Evolutionary conservation across 805 yeast species (phyloP).

Genomic region (Candida quercuum): DNA sequence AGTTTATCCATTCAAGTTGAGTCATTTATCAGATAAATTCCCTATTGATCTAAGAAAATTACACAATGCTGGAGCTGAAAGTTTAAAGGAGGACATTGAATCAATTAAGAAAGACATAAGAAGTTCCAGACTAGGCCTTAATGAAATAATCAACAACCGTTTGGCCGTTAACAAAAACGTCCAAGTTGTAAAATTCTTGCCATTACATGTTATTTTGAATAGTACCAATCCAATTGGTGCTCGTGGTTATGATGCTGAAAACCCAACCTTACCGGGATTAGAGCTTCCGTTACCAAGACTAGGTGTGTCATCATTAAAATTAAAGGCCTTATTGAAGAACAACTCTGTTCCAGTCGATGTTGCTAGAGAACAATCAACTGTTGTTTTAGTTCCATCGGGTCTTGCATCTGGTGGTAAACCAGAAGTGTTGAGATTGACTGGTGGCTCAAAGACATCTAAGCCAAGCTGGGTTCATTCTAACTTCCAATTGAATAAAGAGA

Average conservation of each 20-base stretch:
- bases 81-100: slow-evolving; percentile 30
- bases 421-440: slow-evolving; percentile 74
- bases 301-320: slow-evolving; percentile 63
- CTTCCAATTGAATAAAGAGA: slow-evolving; percentile 51
- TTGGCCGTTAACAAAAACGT: slow-evolving; percentile 71
- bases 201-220: slow-evolving; percentile 59
- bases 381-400: slow-evolving; percentile 48
- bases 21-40: slow-evolving; percentile 60
- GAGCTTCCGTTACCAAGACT: slow-evolving; percentile 72
- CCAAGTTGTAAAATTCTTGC: slow-evolving; percentile 65
- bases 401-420: slow-evolving; percentile 34
- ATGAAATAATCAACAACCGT: slow-evolving; percentile 76
- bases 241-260: slow-evolving; percentile 60
- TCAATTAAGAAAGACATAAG: slow-evolving; percentile 49
- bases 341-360: slow-evolving; percentile 49
- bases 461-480: slow-evolving; percentile 89
- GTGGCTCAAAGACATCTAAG: slow-evolving; percentile 61
- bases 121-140: slow-evolving; percentile 66
- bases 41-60: slow-evolving; percentile 44
- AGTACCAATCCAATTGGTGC: slow-evolving; percentile 63
- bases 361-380: slow-evolving; percentile 77
- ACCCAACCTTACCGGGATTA: slow-evolving; percentile 65
- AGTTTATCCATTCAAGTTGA: slow-evolving; percentile 87
- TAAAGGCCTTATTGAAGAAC: slow-evolving; percentile 54
- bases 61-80: slow-evolving; percentile 22